A percentile compares a stretch with the other conserved stretches of the same genome.
These are phyloP conservation scores for Lipomyces japonicus DNA, from an alignment of 805 yeast species.

Conservation along the genomic window DNA sequence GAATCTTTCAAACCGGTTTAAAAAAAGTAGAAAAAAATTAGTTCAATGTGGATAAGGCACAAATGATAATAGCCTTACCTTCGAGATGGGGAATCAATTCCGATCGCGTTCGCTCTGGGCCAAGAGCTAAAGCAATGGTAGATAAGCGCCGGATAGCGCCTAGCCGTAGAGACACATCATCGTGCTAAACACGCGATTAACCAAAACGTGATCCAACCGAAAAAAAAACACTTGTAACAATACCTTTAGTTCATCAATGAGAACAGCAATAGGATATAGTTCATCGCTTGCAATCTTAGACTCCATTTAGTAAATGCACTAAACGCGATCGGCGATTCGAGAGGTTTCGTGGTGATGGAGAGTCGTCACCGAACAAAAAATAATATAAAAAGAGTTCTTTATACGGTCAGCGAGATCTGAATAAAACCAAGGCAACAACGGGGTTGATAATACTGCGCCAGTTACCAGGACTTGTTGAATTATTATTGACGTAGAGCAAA, in stretches of 20 bases:
- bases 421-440: no score
- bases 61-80: constrained; percentile 39
- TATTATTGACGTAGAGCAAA: no score
- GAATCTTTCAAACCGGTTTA: constrained; percentile 28
- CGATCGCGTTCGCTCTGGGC: constrained; percentile 84
- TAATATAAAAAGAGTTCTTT: no score
- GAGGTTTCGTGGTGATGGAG: no score
- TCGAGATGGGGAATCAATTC: constrained; percentile 88
- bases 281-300: constrained; percentile 42
- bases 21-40: background rate
- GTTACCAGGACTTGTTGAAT: no score
- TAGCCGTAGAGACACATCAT: constrained; percentile 88
- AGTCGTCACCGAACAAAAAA: no score
- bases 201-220: background rate
- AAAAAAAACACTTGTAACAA: constrained; percentile 1
- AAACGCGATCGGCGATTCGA: background rate
- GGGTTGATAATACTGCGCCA: no score
- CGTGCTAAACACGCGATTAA: constrained; percentile 52
- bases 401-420: no score
- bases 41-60: background rate
- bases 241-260: constrained; percentile 87
- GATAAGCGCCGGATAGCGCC: constrained; percentile 92
- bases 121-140: constrained; percentile 91
- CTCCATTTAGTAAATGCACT: constrained; percentile 3
- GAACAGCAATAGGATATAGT: constrained; percentile 87